Base-by-base conservation (phyloP, 371 early-diverging fungal species). In the Mortierella sp. region DNA sequence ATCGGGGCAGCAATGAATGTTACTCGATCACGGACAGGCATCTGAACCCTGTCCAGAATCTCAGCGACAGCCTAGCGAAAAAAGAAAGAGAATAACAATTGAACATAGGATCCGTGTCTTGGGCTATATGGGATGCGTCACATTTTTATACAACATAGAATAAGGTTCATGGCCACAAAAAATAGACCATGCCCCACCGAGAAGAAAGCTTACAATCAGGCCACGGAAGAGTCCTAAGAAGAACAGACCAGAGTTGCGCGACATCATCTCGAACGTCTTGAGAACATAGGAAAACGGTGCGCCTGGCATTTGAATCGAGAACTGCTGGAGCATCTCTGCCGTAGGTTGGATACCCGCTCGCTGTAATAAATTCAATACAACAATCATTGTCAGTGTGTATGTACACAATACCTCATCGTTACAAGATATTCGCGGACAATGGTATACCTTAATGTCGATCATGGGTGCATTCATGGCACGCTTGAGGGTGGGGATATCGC, bases 331-430 rank as follows among this genome's bases (percentile, higher is more conserved):
- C 87, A 94, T 94, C n/a, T 97, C 96, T 3, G 94, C 75, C 6
- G 92, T 91, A 2, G 98, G 97, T 72, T 93, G 93, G 28, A 97
- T 82, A 11, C 96, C 97, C 2, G 97, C 98, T 43, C 89, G 78
- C 94, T 93, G 21, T 67, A 2, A 19, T 19, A 11, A 40, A 67
- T 46, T 8, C 55, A 54, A 26, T 82, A 71, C 24, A 31, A n/a
- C 82, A 44, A 40, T 69, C 31, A 48, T 24, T 21, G 54, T 46
- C 28, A 24, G 37, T 26, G 5, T 11, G 43, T 34, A 61, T 67
- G 43, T 31, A 34, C 19, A 61, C 37, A 34, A 8, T 19, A 6
- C 16, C 2, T 50, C 50, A 50, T 61, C 13, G 57, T 10, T 5
- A 31, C 5, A 34, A 19, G 31, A 31, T 14, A 28, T 13, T 40